phyloP scores from a whole-genome alignment of 1,139 yeast genomes.

The Hanseniaspora sp. region DNA sequence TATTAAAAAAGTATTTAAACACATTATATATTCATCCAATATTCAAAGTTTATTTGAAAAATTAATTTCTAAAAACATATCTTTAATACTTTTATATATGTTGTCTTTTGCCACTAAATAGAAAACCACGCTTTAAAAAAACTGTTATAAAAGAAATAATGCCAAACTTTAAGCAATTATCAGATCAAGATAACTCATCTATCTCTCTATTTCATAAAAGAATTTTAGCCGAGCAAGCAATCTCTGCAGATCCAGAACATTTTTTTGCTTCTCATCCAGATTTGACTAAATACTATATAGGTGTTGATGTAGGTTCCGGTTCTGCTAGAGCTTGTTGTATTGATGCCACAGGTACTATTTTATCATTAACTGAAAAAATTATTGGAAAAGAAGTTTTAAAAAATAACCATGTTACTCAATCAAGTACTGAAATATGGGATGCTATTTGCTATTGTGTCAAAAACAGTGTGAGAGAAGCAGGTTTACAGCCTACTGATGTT shows the following conservation, averaged over 20 bases:
- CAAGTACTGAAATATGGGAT: conserved; percentile 87
- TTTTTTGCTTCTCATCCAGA: conserved; percentile 15
- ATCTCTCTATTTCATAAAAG: conserved; percentile 13
- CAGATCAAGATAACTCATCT: conserved; percentile 8
- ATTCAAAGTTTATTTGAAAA: too few species aligned
- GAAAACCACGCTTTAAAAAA: background rate
- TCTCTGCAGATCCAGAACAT: conserved; percentile 8
- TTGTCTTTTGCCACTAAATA: too few species aligned
- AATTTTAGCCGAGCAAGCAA: conserved; percentile 10
- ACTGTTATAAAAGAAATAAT: background rate
- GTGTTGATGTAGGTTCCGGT: conserved; percentile 97
- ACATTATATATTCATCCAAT: too few species aligned
- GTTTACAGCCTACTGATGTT: conserved; percentile 53
- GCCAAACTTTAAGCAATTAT: background rate
- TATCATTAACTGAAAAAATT: conserved; percentile 70
- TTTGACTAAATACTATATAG: conserved; percentile 48
- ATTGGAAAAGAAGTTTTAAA: conserved; percentile 66
- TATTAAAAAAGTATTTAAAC: too few species aligned
- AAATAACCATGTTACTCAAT: conserved; percentile 66
- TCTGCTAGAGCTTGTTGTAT: conserved; percentile 91
- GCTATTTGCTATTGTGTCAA: conserved; percentile 75
- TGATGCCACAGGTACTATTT: conserved; percentile 69
- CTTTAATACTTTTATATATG: too few species aligned
- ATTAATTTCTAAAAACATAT: too few species aligned
- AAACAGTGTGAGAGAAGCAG: conserved; percentile 59